phyloP scores from a whole-genome alignment of 345 rosid species.

The Citrus mangshanensis region DNA sequence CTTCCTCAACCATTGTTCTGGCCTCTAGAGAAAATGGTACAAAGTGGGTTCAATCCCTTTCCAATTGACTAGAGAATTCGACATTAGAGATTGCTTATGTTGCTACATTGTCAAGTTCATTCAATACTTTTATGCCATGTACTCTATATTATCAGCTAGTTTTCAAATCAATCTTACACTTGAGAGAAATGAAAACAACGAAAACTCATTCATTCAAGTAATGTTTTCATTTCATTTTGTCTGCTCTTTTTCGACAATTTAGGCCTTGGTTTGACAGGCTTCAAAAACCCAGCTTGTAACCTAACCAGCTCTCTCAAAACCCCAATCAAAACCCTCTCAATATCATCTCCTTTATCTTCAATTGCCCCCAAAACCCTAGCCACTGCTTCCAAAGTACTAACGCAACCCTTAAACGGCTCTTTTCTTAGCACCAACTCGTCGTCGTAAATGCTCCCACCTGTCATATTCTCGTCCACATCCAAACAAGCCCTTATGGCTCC shows the following conservation, averaged over 20 bases:
- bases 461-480: constrained; percentile 51
- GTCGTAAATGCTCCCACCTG: constrained; percentile 72
- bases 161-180: background rate
- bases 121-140: background rate
- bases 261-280: constrained; percentile 62
- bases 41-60: constrained; percentile 64
- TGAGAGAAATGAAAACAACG: background rate
- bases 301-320: constrained; percentile 79
- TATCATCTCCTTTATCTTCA: constrained; percentile 55
- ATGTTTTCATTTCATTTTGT: constrained; percentile 14
- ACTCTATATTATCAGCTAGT: too few relatives aligned
- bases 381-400: constrained; percentile 80
- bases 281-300: constrained; percentile 68
- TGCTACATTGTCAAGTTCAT: background rate
- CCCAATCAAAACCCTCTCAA: constrained; percentile 53
- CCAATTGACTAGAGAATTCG: constrained; percentile 6
- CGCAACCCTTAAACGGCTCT: constrained; percentile 84
- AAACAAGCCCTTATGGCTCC: constrained; percentile 64
- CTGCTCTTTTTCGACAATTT: constrained; percentile 50
- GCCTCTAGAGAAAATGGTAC: constrained; percentile 70
- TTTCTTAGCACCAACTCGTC: constrained; percentile 64
- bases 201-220: background rate
- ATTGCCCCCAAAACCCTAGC: constrained; percentile 69
- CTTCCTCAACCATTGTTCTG: constrained; percentile 71
- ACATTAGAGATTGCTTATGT: background rate